phyloP scores from a whole-genome alignment of 805 yeast genomes.

The Pichia scutulata region DNA sequence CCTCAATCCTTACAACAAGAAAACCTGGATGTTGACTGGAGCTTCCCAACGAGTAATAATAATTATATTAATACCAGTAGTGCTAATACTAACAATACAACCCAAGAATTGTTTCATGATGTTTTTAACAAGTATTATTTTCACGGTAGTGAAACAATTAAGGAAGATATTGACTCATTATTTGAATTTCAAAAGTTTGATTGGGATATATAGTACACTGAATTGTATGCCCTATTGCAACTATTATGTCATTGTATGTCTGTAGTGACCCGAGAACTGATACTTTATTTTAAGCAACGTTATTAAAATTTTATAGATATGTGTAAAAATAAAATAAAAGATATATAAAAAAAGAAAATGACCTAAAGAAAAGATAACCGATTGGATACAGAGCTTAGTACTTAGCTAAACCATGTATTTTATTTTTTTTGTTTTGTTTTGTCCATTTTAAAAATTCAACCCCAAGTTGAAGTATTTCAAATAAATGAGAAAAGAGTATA shows the following conservation, averaged over 20 bases:
- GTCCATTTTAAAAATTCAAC: background rate
- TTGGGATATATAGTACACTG: background rate
- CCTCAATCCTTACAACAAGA: background rate
- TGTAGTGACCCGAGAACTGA: too few species aligned
- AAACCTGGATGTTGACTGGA: background rate
- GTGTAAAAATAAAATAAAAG: background rate
- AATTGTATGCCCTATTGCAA: too few species aligned
- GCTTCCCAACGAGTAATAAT: background rate
- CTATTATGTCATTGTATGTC: too few species aligned
- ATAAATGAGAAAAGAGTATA: background rate
- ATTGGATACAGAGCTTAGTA: too few species aligned
- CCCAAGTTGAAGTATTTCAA: background rate
- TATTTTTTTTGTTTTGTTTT: too few species aligned
- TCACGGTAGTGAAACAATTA: constrained; percentile 12
- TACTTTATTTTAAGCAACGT: too few species aligned
- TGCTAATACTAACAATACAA: constrained; percentile 17
- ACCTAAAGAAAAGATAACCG: background rate
- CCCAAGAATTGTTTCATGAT: constrained; percentile 21
- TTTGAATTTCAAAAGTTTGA: constrained; percentile 6
- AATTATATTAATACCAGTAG: background rate
- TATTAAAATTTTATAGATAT: too few species aligned
- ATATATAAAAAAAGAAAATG: background rate
- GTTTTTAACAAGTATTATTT: constrained; percentile 20
- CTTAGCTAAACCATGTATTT: background rate
- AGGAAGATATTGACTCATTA: constrained; percentile 2